These are phyloP conservation scores for Flaveria linearis DNA, from an alignment of 129 eudicot genomes.

Conservation along the genomic window DNA sequence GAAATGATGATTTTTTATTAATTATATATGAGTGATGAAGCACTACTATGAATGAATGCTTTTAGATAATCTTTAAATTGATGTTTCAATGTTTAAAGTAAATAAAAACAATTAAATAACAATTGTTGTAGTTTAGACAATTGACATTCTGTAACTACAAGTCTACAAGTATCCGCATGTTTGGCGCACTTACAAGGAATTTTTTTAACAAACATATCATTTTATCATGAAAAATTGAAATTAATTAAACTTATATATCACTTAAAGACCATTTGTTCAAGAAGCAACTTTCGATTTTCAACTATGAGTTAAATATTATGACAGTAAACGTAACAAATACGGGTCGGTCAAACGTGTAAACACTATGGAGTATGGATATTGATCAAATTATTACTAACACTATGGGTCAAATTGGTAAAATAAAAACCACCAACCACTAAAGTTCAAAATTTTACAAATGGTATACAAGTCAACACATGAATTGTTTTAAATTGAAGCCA, in stretches of 20 bases:
- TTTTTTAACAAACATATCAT: not conserved
- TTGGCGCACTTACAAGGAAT: not conserved
- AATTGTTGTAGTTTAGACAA: no score
- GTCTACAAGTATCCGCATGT: not conserved
- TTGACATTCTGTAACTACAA: no score
- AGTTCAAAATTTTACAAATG: no score
- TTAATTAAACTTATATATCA: conserved; percentile 17
- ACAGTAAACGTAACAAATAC: not conserved
- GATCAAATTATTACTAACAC: not conserved
- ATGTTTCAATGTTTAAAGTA: no score
- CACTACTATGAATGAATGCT: no score
- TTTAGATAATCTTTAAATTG: not conserved
- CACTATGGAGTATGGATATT: no score
- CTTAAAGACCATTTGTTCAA: conserved; percentile 24
- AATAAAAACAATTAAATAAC: no score
- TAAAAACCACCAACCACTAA: no score
- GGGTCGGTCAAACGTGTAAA: no score
- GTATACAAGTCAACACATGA: not conserved
- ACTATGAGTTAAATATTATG: not conserved
- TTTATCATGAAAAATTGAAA: not conserved
- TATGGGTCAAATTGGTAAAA: not conserved
- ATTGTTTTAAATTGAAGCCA: no score
- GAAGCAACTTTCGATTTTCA: conserved; percentile 5
- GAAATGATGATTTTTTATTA: no score
- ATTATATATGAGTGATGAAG: no score